Base-by-base conservation (phyloP, 1,284 basidiomycete species). In the Ceratobasidium sp. region DNA sequence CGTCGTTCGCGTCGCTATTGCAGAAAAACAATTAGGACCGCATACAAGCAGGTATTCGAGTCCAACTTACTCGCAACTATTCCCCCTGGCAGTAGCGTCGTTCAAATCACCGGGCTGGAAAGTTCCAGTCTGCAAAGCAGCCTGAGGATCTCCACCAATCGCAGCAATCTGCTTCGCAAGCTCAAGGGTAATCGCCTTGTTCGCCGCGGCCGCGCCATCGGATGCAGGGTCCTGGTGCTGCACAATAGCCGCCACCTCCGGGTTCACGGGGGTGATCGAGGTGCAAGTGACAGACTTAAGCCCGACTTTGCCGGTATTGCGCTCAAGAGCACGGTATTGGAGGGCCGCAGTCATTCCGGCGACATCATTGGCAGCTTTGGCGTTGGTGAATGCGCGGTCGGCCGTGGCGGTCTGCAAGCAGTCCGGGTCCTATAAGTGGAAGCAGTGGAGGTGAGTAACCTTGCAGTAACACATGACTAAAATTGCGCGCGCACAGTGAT, bases 181-280 rank as follows among this genome's bases (percentile, higher is more conserved):
- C 77, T 86, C 87, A 67, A 91, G 86, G 7, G 82, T 83, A 75
- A 90, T 87, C 15, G 85, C 87, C 81, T 91, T 91, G 86, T 91
- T 91, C 29, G 84, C 82, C 1, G 86, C 85, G 17, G 88, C 87
- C 9, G 90, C 90, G 77, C 84, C 85, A 22, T 81, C 60, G 0
- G 89, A 89, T 14, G 90, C 90, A 53, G 90, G 89, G 78, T 92
- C 90, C 86, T 88, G 77, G 80, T 91, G 90, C 81, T 91, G 91
- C 50, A 85, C 82, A 75, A 91, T 85, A 41, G 89, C 90, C 41
- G 89, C 89, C 78, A 92, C 88, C 81, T 91, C 90, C 29, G 89
- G 87, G 83, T 91, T 91, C 64, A 84, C 84, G 19, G 90, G 88
- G 36, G 84, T 85, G 81, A 88, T 82, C 73, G 85, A 84, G 0